Percentiles rank a stretch among this genome's conserved stretches.
phyloP scores from a whole-genome alignment of 306 rosid genomes.

The Vigna trinervia region DNA sequence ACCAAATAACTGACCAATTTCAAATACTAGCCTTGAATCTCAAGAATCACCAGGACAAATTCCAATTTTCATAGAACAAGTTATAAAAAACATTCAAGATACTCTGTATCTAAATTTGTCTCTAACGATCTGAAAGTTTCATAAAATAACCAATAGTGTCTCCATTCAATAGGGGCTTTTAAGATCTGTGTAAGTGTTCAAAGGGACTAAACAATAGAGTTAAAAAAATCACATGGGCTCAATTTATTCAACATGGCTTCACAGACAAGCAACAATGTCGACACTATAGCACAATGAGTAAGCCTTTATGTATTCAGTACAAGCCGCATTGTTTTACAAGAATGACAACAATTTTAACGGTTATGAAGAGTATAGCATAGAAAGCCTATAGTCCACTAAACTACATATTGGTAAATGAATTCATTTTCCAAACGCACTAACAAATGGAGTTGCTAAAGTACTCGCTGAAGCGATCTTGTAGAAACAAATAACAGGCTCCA shows the following conservation, averaged over 20 bases:
- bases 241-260: constrained; percentile 55
- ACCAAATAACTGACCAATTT: not conserved
- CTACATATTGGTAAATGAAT: constrained; percentile 54
- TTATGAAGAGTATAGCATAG: constrained; percentile 48
- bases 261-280: constrained; percentile 48
- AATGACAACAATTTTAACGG: constrained; percentile 50
- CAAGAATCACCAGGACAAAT: not conserved
- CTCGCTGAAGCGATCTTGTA: constrained; percentile 45
- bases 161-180: not conserved
- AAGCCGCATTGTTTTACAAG: constrained; percentile 63
- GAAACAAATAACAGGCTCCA: constrained; percentile 57
- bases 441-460: constrained; percentile 55
- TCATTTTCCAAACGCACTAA: constrained; percentile 57
- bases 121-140: not conserved
- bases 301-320: constrained; percentile 53
- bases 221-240: constrained; percentile 36
- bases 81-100: not conserved
- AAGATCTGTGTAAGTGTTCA: constrained; percentile 18
- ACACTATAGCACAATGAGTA: constrained; percentile 50
- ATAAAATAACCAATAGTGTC: not conserved
- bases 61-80: not conserved
- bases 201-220: not conserved
- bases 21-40: not conserved
- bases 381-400: constrained; percentile 49
- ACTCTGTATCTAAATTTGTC: not conserved